A percentile compares a stretch with the other conserved stretches of the same genome.
These are phyloP conservation scores for Limtongozyma cylindracea DNA, from an alignment of 805 yeast species.

Conservation along the genomic window DNA sequence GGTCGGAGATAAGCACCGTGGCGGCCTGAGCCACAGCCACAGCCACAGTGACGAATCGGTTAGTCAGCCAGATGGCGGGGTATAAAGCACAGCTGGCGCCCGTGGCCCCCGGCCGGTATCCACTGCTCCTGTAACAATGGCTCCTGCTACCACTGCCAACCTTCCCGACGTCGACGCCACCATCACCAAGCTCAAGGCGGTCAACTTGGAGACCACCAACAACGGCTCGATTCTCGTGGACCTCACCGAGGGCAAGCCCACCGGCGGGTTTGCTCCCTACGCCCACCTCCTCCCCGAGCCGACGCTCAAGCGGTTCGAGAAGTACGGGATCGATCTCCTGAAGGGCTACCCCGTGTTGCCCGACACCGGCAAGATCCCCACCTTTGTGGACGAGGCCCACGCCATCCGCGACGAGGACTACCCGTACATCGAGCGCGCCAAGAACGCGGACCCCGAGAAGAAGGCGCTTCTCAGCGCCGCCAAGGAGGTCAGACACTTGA, in stretches of 20 bases:
- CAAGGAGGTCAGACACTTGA: constrained; percentile 7
- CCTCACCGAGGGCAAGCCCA: no score
- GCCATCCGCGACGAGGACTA: constrained; percentile 5
- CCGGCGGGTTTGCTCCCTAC: constrained; percentile 3
- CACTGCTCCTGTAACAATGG: not conserved
- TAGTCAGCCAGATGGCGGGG: not conserved
- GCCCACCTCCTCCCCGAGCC: constrained; percentile 4
- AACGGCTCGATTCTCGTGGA: no score
- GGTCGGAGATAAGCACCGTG: constrained; percentile 2
- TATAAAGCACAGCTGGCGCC: not conserved
- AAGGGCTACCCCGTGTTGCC: constrained; percentile 7
- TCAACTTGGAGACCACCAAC: no score
- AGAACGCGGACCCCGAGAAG: constrained; percentile 8
- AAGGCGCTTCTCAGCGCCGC: constrained; percentile 9
- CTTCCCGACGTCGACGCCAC: constrained; percentile 3
- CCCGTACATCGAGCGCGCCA: constrained; percentile 7
- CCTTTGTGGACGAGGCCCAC: constrained; percentile 6
- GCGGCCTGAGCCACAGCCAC: not conserved
- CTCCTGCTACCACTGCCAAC: not conserved
- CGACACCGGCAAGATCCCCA: constrained; percentile 5
- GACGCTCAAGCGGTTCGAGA: constrained; percentile 5
- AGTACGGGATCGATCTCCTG: constrained; percentile 6
- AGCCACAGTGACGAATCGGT: not conserved
- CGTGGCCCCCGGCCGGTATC: not conserved
- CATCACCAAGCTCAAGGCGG: constrained; percentile 2